Conservation (phyloP, 495 filamentous ascomycete species). For the Elaphomyces granulatus region DNA sequence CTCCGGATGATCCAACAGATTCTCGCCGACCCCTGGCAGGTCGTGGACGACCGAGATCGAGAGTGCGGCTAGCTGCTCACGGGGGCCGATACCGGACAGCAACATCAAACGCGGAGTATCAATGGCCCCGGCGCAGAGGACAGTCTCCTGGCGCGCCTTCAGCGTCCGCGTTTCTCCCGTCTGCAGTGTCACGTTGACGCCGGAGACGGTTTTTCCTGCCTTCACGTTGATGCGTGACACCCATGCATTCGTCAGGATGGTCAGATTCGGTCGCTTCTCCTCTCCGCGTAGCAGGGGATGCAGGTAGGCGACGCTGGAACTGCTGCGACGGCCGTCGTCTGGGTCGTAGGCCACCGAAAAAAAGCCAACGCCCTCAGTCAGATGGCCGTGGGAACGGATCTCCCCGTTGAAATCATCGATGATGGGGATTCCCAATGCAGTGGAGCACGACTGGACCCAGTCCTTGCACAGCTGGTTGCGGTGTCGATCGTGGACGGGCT, state of each 20-base stretch:
- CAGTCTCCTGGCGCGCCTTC: constrained; percentile 50
- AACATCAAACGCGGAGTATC: constrained; percentile 63
- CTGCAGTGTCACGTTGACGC: constrained; percentile 52
- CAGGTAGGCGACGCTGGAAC: constrained; percentile 73
- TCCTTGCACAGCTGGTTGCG: constrained; percentile 74
- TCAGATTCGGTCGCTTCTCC: constrained; percentile 63
- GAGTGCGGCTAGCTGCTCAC: constrained; percentile 45
- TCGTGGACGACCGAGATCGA: constrained; percentile 55
- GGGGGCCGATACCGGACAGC: constrained; percentile 63
- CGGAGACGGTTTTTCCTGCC: constrained; percentile 42
- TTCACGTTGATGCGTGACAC: constrained; percentile 57
- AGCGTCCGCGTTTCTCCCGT: constrained; percentile 46
- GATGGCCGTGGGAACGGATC: constrained; percentile 49
- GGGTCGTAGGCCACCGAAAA: constrained; percentile 77
- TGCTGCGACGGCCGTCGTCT: constrained; percentile 61
- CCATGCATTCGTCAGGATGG: constrained; percentile 66
- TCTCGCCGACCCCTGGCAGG: constrained; percentile 65
- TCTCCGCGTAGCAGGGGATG: constrained; percentile 67
- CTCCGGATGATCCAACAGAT: constrained; percentile 70
- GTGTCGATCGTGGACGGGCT: constrained; percentile 62
- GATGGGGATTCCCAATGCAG: constrained; percentile 57
- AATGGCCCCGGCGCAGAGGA: constrained; percentile 65
- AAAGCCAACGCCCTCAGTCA: constrained; percentile 65
- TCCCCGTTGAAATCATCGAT: constrained; percentile 70
- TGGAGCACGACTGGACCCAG: constrained; percentile 62